Evolutionary conservation across 768 basidiomycete species (phyloP).

Genomic region (Zangia roseola): DNA sequence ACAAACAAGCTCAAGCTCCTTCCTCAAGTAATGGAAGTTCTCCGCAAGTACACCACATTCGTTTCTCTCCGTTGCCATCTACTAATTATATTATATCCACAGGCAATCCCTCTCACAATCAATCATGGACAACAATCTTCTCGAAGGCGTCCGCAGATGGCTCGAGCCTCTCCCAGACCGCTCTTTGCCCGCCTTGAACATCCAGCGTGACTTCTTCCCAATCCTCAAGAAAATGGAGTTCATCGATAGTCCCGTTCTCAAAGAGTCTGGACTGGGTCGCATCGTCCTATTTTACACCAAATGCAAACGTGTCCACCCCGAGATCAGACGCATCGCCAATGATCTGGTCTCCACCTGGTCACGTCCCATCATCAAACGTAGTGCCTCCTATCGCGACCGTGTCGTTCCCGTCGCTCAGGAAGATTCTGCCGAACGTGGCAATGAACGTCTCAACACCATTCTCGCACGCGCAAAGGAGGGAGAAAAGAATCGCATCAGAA

Average conservation of each 20-base stretch:
- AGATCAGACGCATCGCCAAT: conserved; percentile 78
- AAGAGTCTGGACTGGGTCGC: conserved; percentile 86
- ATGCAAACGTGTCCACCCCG: conserved; percentile 82
- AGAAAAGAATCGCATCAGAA: conserved; percentile 68
- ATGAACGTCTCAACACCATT: conserved; percentile 66
- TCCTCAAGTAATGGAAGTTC: conserved; percentile 86
- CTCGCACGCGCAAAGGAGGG: conserved; percentile 62
- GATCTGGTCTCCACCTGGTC: conserved; percentile 86
- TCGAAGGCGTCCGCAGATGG: conserved; percentile 88
- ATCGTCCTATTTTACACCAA: conserved; percentile 95
- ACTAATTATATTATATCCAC: background rate
- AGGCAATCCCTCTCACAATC: conserved; percentile 86
- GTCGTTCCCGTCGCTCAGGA: conserved; percentile 59
- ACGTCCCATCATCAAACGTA: conserved; percentile 88
- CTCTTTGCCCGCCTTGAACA: conserved; percentile 92
- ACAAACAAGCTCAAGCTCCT: conserved; percentile 80
- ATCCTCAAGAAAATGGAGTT: conserved; percentile 86
- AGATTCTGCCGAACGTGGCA: conserved; percentile 35
- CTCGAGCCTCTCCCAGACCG: conserved; percentile 92
- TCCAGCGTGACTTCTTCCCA: conserved; percentile 88
- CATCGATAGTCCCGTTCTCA: conserved; percentile 87
- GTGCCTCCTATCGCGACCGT: conserved; percentile 76
- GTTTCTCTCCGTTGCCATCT: too few species aligned
- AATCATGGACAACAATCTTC: conserved; percentile 91
- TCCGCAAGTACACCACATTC: conserved; percentile 72